These are phyloP conservation scores for Penicillium manginii DNA, from an alignment of 495 filamentous ascomycete genomes.

Conservation along the genomic window DNA sequence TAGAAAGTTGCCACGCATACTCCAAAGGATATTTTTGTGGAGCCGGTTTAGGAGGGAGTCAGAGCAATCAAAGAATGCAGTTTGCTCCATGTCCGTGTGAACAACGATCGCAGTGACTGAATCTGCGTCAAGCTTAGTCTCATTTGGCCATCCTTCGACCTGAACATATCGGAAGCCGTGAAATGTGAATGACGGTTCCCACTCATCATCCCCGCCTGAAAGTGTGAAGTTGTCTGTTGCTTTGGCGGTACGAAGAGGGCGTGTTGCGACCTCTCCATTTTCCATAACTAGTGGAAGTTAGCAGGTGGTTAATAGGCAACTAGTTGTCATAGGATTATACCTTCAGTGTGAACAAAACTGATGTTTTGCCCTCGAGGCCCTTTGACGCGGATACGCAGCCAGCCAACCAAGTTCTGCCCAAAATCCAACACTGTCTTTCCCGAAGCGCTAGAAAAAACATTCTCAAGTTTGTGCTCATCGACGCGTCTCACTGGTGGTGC, in stretches of 20 bases:
- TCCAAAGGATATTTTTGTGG: conserved; percentile 5
- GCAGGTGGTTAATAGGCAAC: neutral
- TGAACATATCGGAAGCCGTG: conserved; percentile 5
- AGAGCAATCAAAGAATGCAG: conserved; percentile 3
- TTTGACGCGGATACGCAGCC: conserved; percentile 1
- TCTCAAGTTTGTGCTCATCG: neutral
- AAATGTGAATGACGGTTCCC: conserved; percentile 1
- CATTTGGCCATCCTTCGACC: neutral
- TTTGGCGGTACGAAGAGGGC: neutral
- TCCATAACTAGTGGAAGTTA: neutral
- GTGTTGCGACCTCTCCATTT: conserved; percentile 1
- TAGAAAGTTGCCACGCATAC: conserved; percentile 2
- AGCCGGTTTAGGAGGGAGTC: neutral
- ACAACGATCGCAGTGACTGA: conserved; percentile 3
- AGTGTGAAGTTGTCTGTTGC: conserved; percentile 1
- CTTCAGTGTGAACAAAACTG: conserved; percentile 3
- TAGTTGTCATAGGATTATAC: neutral
- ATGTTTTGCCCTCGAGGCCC: neutral
- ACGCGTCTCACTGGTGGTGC: neutral
- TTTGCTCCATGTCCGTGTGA: conserved; percentile 5
- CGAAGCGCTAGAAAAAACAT: conserved; percentile 1
- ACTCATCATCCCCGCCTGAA: neutral
- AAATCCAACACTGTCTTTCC: conserved; percentile 2
- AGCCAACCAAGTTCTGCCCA: conserved; percentile 1
- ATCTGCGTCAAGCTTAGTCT: neutral